Evolutionary conservation across 345 rosid species (phyloP).

Genomic region (Eucalyptus melliodora): DNA sequence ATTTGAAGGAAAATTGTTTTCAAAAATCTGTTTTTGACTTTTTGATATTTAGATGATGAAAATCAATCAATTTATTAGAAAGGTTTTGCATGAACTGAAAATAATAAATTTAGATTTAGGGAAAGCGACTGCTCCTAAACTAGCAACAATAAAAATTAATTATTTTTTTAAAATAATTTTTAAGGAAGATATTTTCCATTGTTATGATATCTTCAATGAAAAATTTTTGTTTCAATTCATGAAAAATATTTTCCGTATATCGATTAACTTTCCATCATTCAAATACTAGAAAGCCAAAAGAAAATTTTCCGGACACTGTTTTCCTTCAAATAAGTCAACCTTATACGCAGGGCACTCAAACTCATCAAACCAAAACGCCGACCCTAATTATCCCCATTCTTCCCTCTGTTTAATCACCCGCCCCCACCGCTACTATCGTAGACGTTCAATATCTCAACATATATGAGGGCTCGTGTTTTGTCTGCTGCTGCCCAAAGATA

Average conservation of each 20-base stretch:
- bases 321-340: background rate
- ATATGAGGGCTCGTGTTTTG: background rate
- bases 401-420: background rate
- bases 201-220: background rate
- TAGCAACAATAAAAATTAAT: background rate
- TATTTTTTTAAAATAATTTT: background rate
- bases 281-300: background rate
- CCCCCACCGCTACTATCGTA: background rate
- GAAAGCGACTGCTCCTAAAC: rapidly evolving
- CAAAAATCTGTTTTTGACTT: background rate
- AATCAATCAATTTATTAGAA: background rate
- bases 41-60: background rate
- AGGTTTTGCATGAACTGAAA: background rate
- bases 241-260: rapidly evolving
- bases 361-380: background rate
- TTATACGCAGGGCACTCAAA: background rate
- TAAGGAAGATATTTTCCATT: background rate
- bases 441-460: background rate
- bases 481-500: background rate
- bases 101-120: background rate
- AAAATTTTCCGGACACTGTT: background rate
- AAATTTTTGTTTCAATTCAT: background rate
- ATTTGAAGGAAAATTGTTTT: background rate
- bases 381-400: background rate
- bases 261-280: background rate